Evolutionary conservation across 805 yeast species (phyloP).

Genomic region (Ogataea haglerorum): DNA sequence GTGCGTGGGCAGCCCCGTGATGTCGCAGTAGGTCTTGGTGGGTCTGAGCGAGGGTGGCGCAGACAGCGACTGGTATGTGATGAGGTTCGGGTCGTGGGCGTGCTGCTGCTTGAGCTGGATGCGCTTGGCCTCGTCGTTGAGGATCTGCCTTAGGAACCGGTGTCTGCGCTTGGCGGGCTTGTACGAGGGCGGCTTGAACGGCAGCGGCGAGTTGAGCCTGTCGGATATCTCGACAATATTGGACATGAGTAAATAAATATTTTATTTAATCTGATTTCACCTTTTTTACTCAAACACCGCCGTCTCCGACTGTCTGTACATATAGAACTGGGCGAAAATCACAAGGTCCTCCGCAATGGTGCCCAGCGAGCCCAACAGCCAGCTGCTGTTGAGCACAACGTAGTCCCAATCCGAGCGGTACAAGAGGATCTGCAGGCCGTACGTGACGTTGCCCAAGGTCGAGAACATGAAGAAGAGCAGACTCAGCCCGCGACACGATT

Average conservation of each 20-base stretch:
- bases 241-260: background rate
- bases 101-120: slow-evolving; percentile 39
- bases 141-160: slow-evolving; percentile 69
- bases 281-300: background rate
- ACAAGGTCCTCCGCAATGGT: slow-evolving; percentile 68
- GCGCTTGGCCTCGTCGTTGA: slow-evolving; percentile 76
- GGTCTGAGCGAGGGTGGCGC: slow-evolving; percentile 91
- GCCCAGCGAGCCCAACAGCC: slow-evolving; percentile 78
- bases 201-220: slow-evolving; percentile 39
- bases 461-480: slow-evolving; percentile 74
- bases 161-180: slow-evolving; percentile 56
- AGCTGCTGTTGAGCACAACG: slow-evolving; percentile 59
- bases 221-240: slow-evolving; percentile 32
- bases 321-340: slow-evolving; percentile 65
- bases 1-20: slow-evolving; percentile 79
- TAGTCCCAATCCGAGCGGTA: slow-evolving; percentile 62
- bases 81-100: slow-evolving; percentile 37
- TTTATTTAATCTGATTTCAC: background rate
- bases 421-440: slow-evolving; percentile 67
- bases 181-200: slow-evolving; percentile 59
- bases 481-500: slow-evolving; percentile 83
- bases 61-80: slow-evolving; percentile 66
- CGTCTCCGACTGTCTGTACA: slow-evolving; percentile 40
- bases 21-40: slow-evolving; percentile 81
- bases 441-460: slow-evolving; percentile 70